phyloP scores from a whole-genome alignment of 1,284 basidiomycete species.

The Cystobasidium sp. region DNA sequence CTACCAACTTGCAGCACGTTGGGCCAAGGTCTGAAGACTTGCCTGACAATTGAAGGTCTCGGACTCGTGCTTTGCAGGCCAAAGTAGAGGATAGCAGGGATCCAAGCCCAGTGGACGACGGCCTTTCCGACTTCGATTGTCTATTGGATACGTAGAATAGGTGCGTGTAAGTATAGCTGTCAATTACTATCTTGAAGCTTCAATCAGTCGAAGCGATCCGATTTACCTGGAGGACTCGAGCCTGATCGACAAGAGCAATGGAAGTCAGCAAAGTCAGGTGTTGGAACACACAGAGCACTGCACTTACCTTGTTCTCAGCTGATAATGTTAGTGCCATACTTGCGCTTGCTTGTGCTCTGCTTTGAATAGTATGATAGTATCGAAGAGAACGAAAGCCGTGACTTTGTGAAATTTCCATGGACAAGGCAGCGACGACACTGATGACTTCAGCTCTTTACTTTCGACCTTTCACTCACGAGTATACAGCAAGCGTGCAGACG shows the following conservation, averaged over 20 bases:
- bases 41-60: conserved; percentile 49
- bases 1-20: background rate
- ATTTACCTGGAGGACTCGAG: conserved; percentile 32
- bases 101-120: conserved; percentile 87
- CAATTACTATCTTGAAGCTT: background rate
- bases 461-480: no score
- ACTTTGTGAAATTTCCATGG: conserved; percentile 9
- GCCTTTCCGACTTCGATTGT: conserved; percentile 77
- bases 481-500: no score
- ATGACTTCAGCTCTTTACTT: no score
- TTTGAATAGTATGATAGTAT: background rate
- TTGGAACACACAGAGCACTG: background rate
- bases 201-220: background rate
- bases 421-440: no score
- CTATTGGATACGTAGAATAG: conserved; percentile 53
- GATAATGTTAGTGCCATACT: conserved; percentile 42
- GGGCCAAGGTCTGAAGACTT: background rate
- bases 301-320: conserved; percentile 51
- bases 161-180: background rate
- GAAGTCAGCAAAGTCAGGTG: background rate
- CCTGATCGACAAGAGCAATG: conserved; percentile 5
- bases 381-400: background rate
- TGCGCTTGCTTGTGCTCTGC: background rate
- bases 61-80: conserved; percentile 68
- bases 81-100: conserved; percentile 89